Percentiles rank a stretch among this genome's conserved stretches.
phyloP scores from a whole-genome alignment of 768 basidiomycete genomes.

The Floccularia luteovirens region DNA sequence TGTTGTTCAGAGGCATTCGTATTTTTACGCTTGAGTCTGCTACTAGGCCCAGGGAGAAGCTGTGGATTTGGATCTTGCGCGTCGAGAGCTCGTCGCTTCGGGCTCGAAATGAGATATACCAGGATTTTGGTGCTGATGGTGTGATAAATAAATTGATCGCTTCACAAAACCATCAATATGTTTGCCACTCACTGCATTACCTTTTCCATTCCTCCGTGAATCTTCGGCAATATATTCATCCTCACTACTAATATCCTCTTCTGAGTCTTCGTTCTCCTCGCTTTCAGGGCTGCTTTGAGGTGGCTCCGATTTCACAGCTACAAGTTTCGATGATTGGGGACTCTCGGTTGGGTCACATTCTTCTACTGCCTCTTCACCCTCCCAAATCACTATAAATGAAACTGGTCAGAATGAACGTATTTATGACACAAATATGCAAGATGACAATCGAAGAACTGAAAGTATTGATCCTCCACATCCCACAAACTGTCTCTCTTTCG shows the following conservation, averaged over 20 bases:
- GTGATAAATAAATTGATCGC: too few relatives aligned
- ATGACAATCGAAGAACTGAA: not conserved
- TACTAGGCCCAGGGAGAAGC: constrained; percentile 18
- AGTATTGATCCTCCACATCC: constrained; percentile 2
- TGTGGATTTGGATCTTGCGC: constrained; percentile 12
- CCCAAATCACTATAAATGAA: constrained; percentile 58
- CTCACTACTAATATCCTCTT: constrained; percentile 45
- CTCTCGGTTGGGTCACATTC: constrained; percentile 23
- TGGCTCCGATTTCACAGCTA: constrained; percentile 17
- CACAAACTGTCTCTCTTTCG: constrained; percentile 9
- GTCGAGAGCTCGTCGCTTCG: not conserved
- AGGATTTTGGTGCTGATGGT: constrained; percentile 38
- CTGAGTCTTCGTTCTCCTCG: constrained; percentile 33
- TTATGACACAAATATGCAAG: not conserved
- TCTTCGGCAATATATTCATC: constrained; percentile 65
- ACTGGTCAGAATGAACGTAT: not conserved
- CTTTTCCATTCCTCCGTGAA: too few relatives aligned
- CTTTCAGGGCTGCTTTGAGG: not conserved
- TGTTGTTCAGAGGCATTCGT: constrained; percentile 18
- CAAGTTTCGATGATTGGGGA: constrained; percentile 20
- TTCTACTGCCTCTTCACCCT: constrained; percentile 54
- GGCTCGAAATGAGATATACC: too few relatives aligned
- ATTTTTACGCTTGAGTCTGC: constrained; percentile 48
- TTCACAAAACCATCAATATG: too few relatives aligned
- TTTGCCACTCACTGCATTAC: too few relatives aligned